Percentiles rank a stretch among this genome's conserved stretches.
Conservation (phyloP, 805 yeast species). For the Zygoascus tannicola region DNA sequence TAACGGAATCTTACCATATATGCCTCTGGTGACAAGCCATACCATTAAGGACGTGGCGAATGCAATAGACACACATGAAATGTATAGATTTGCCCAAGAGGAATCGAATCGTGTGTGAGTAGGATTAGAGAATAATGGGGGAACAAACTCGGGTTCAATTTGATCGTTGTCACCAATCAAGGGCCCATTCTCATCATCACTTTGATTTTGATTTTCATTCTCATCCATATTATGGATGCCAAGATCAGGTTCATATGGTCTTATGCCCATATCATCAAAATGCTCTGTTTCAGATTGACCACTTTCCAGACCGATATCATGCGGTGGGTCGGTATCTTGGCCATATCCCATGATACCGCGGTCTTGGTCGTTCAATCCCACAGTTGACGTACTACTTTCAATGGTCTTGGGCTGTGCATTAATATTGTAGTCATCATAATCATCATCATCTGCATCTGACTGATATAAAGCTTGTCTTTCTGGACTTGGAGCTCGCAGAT, state of each 20-base stretch:
- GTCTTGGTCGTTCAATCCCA: slow-evolving; percentile 5
- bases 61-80: slow-evolving; percentile 20
- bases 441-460: slow-evolving; percentile 9
- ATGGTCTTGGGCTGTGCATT: background rate
- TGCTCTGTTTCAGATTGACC: background rate
- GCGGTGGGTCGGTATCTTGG: background rate
- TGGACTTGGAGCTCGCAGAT: background rate
- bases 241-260: slow-evolving; percentile 4
- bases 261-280: slow-evolving; percentile 4
- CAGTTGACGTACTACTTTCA: slow-evolving; percentile 9
- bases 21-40: slow-evolving; percentile 21
- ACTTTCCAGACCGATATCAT: slow-evolving; percentile 3
- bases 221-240: background rate
- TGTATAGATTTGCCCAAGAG: slow-evolving; percentile 22
- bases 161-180: background rate
- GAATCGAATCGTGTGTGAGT: slow-evolving; percentile 13
- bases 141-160: background rate
- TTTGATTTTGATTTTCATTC: background rate
- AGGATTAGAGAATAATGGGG: background rate
- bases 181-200: background rate
- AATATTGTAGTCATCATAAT: slow-evolving; percentile 2
- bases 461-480: slow-evolving; percentile 1
- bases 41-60: slow-evolving; percentile 25
- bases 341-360: background rate
- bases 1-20: slow-evolving; percentile 13